Base-by-base conservation (phyloP, 2,329 filamentous ascomycete genomes). In the Fusarium sp. region DNA sequence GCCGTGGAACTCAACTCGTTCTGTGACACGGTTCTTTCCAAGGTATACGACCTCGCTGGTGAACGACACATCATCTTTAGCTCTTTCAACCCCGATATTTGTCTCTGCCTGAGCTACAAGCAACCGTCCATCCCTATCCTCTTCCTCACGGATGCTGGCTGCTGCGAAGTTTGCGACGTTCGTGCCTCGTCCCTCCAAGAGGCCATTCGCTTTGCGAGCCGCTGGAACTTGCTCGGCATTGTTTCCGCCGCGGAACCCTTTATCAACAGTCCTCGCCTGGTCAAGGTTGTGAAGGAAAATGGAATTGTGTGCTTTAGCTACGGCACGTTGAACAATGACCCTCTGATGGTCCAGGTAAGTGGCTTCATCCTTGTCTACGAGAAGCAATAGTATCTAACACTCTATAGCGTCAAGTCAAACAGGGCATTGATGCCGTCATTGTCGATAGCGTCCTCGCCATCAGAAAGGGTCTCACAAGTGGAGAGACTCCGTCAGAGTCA, bases 371-470 rank as follows among this genome's bases (percentile, higher is more conserved):
- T 41, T 57, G 20, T 41, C 35, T 22, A 20, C 18, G 43, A 27
- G n/a, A 29, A 20, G 39, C 14, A 18, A 54, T 9, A 20, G 54
- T 60, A 24, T n/a, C 71, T 77, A 61, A 78, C 61, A 43, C 27
- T 14, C 60, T 77, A 75, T 80, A 95, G 92, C 86, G 93, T 73
- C 97, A 99, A 92, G 94, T 97, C 11, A 94, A 94, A 64, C 94
- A 98, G 83, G 96, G 97, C 57, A 98, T 99, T 71, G 97, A 99
- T 81, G 97, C 97, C 1, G 96, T 99, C 64, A 99, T 99, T 80
- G 97, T 98, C 16, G 97, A 99, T 81, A 97, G 91, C 72, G 96
- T 99, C 4, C 89, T 98, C 33, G 94, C 94, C 45, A 98, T 99
- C 76, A 92, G 96, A 56, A 95, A 98, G 83, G 96, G 95, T 1